Conservation (phyloP, 148 eudicot genomes). For the Spergularia bocconei region DNA sequence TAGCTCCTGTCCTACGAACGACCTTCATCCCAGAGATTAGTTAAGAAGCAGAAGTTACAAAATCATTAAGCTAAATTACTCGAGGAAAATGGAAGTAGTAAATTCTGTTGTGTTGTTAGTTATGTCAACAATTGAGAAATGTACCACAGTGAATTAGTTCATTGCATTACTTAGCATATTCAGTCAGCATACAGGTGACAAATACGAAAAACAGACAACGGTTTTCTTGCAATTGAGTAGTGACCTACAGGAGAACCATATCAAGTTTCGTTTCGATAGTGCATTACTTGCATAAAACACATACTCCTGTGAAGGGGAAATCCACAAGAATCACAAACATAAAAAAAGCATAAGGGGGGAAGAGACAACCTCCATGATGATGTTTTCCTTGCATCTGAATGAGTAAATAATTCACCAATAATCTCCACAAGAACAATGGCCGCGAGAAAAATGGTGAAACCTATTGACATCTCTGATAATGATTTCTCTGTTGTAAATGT, state of each 20-base stretch:
- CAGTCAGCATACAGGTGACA: neutral
- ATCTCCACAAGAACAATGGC: constrained; percentile 44
- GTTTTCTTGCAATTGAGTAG: neutral
- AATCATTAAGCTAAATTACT: neutral
- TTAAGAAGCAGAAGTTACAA: neutral
- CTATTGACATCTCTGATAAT: constrained; percentile 46
- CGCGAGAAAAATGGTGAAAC: constrained; percentile 41
- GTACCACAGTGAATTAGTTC: neutral
- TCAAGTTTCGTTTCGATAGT: neutral
- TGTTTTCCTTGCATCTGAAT: constrained; percentile 9
- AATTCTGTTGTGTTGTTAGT: neutral
- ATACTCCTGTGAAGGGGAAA: neutral
- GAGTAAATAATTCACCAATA: constrained; percentile 35
- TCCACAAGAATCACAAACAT: constrained; percentile 1
- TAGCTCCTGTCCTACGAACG: neutral
- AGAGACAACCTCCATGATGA: constrained; percentile 11
- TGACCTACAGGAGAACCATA: neutral
- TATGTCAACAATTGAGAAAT: neutral
- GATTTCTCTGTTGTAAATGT: constrained; percentile 36
- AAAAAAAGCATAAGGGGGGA: neutral
- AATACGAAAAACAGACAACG: neutral
- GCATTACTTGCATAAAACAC: neutral
- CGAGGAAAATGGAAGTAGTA: neutral
- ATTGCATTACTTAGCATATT: neutral
- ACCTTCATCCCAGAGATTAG: neutral